These are phyloP conservation scores for Cyclocybe aegerita DNA, from an alignment of 768 basidiomycete species.

Conservation along the genomic window DNA sequence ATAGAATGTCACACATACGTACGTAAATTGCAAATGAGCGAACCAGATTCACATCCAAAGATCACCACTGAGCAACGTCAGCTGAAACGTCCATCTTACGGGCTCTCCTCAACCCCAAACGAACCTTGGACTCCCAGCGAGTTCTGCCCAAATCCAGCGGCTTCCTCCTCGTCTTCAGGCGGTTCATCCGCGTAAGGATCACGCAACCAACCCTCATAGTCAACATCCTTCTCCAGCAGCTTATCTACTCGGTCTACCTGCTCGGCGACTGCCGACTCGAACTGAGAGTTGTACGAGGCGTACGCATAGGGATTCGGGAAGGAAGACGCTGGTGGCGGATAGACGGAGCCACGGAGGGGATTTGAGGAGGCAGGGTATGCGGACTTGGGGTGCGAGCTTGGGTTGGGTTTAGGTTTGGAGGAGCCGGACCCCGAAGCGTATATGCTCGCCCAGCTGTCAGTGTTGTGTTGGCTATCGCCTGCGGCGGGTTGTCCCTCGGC, in stretches of 20 bases:
- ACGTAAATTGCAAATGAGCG: no score
- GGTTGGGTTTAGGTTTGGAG: background rate
- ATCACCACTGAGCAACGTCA: no score
- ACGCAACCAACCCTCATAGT: slow-evolving; percentile 48
- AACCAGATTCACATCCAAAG: no score
- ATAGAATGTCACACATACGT: no score
- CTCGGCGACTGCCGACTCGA: slow-evolving; percentile 46
- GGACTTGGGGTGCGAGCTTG: slow-evolving; percentile 2
- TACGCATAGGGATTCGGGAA: slow-evolving; percentile 24
- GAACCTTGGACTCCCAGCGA: no score
- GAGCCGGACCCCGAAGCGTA: slow-evolving; percentile 7
- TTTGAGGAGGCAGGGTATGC: background rate
- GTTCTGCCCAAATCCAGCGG: no score
- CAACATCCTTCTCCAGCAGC: slow-evolving; percentile 57
- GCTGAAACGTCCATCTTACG: no score
- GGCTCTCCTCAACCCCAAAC: no score
- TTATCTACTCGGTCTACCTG: slow-evolving; percentile 52
- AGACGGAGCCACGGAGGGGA: background rate
- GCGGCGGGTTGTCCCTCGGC: background rate
- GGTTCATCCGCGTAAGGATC: slow-evolving; percentile 7
- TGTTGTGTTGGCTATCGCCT: slow-evolving; percentile 26
- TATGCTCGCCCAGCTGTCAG: slow-evolving; percentile 25
- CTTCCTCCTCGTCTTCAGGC: background rate
- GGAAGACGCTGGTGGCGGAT: background rate
- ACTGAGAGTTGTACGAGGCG: slow-evolving; percentile 54